Percentiles rank a stretch among this genome's conserved stretches.
phyloP scores from a whole-genome alignment of 345 rosid genomes.

The Aquilaria yunnanensis region DNA sequence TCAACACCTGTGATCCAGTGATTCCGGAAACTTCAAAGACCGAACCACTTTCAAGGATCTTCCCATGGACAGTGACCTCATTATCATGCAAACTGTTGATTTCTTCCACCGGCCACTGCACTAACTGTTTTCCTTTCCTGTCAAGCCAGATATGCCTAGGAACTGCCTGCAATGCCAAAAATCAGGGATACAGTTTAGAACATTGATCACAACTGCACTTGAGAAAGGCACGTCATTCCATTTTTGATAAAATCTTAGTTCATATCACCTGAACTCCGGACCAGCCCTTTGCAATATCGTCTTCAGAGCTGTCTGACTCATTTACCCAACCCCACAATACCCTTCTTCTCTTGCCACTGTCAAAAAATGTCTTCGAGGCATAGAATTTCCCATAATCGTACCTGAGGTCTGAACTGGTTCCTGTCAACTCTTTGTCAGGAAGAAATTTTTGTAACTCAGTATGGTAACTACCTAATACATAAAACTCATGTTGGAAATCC shows the following conservation, averaged over 20 bases:
- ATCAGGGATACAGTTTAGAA: background rate
- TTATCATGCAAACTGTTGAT: constrained; percentile 29
- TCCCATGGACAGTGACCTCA: constrained; percentile 17
- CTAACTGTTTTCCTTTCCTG: constrained; percentile 40
- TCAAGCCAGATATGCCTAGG: constrained; percentile 59
- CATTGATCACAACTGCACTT: background rate
- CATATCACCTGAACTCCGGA: constrained; percentile 54
- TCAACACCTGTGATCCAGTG: constrained; percentile 40
- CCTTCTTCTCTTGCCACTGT: constrained; percentile 43
- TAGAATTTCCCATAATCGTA: constrained; percentile 61
- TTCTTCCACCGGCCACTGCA: constrained; percentile 72
- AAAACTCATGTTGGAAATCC: constrained; percentile 32
- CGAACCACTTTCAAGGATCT: constrained; percentile 24
- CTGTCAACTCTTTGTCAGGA: constrained; percentile 33
- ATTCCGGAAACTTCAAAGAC: constrained; percentile 40
- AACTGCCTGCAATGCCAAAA: constrained; percentile 31
- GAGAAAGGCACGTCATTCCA: background rate
- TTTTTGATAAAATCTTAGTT: background rate
- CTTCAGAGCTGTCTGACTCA: constrained; percentile 50
- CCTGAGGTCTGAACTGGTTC: constrained; percentile 39
- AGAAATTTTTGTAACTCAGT: constrained; percentile 30
- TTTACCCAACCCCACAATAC: constrained; percentile 56
- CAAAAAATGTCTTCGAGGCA: constrained; percentile 66
- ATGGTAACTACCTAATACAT: constrained; percentile 44
- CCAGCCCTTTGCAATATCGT: constrained; percentile 59